Percentiles rank a stretch among this genome's conserved stretches.
Evolutionary conservation across 768 basidiomycete species (phyloP).

Genomic region (Phlegmacium glaucopus): DNA sequence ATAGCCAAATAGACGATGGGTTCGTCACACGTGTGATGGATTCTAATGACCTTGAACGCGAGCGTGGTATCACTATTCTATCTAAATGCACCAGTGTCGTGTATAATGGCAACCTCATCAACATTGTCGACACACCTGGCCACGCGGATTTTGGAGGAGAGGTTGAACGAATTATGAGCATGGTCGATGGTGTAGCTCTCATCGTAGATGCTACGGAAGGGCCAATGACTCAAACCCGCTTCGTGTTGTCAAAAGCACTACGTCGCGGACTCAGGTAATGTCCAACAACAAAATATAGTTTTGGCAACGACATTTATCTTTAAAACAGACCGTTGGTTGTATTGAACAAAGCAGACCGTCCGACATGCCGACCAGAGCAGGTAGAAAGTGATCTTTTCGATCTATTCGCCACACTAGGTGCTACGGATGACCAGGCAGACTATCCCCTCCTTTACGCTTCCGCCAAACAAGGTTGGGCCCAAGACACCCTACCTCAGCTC

Average conservation of each 20-base stretch:
- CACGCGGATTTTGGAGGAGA: conserved; percentile 65
- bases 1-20: conserved; percentile 32
- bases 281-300: not conserved
- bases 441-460: conserved; percentile 50
- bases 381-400: conserved; percentile 51
- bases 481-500: conserved; percentile 19
- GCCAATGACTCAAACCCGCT: conserved; percentile 58
- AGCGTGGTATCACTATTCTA: conserved; percentile 60
- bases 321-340: conserved; percentile 41
- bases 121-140: conserved; percentile 60
- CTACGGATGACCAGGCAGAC: conserved; percentile 48
- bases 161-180: conserved; percentile 57
- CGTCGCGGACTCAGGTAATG: conserved; percentile 36
- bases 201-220: conserved; percentile 59
- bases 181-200: conserved; percentile 61
- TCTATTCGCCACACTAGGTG: conserved; percentile 47
- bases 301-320: not conserved
- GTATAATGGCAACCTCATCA: conserved; percentile 48
- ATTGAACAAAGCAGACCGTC: conserved; percentile 47
- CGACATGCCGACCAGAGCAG: conserved; percentile 39
- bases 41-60: conserved; percentile 51
- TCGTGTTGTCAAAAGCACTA: conserved; percentile 47
- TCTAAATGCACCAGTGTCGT: conserved; percentile 54
- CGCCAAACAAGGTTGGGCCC: conserved; percentile 50
- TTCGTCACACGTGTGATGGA: conserved; percentile 49